Evolutionary conservation across 768 basidiomycete genomes (phyloP).

Genomic region (Pulveroboletus sp.): DNA sequence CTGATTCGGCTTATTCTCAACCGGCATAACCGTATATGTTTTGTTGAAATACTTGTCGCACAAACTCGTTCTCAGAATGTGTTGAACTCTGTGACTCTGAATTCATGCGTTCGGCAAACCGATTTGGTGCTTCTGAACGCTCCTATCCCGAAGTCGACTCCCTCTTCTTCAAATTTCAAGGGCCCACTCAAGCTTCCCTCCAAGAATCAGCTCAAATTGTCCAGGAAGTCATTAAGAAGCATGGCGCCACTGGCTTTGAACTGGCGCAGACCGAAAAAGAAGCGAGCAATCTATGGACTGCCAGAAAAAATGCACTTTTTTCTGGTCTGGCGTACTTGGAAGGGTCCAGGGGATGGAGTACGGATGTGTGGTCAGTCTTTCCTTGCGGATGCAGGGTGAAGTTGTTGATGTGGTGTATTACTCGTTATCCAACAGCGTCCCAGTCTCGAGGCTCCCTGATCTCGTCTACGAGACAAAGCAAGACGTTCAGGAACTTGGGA

Average conservation of each 20-base stretch:
- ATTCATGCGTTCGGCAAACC: conserved; percentile 61
- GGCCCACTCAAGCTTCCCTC: conserved; percentile 55
- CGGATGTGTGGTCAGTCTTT: conserved; percentile 64
- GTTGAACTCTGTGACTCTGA: conserved; percentile 76
- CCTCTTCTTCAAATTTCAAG: conserved; percentile 87
- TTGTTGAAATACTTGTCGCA: not conserved
- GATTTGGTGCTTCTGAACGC: conserved; percentile 46
- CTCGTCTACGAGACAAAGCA: conserved; percentile 66
- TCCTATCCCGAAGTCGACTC: conserved; percentile 62
- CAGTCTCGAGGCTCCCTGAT: conserved; percentile 59
- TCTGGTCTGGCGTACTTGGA: conserved; percentile 52
- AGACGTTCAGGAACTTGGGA: conserved; percentile 53
- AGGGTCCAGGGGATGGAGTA: conserved; percentile 58
- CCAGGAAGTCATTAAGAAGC: conserved; percentile 50
- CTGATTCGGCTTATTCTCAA: not conserved
- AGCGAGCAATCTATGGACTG: conserved; percentile 68
- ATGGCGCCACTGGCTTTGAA: conserved; percentile 65
- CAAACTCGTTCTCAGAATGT: conserved; percentile 50
- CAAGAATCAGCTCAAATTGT: conserved; percentile 58
- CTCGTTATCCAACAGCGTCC: conserved; percentile 39
- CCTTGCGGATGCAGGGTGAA: not conserved
- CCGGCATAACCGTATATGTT: not conserved
- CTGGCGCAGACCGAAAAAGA: conserved; percentile 62
- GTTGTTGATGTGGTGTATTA: not conserved
- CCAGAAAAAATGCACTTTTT: conserved; percentile 63